Evolutionary conservation across 2,329 filamentous ascomycete genomes (phyloP), one percentile per base, ranked within the genome.

Genomic region (Alternaria conjuncta): DNA sequence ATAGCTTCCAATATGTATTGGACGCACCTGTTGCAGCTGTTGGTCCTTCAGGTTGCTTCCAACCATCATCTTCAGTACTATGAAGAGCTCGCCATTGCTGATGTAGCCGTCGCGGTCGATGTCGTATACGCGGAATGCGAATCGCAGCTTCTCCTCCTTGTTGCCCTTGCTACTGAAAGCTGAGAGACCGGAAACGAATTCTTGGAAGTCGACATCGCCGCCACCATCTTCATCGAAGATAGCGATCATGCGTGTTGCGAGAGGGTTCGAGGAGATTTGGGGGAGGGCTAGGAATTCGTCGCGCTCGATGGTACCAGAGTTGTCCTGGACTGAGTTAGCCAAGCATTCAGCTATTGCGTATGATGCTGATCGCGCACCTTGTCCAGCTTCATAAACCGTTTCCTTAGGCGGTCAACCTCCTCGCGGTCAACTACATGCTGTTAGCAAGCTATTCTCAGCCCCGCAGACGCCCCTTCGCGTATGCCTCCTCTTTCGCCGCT

Each of bases 61-160:
- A 55, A 99, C 96, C 96, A 99, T 99, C 96, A 99, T 99, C 91
- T 99, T 99, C 76, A 99, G 87, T 77, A 99, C 96, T 76, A 99
- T 98, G 82, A 98, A 99, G 55, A 99, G 88, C 85, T 99, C 96
- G 75, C 96, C 96, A 82, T 99, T 99, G 85, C 93, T 97, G 78
- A 99, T 99, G 84, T 92, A 99, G 23, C 96, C 96, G 81, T 99
- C 96, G 64, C 96, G 93, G 82, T 99, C 96, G 77, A 99, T 98
- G 81, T 99, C 96, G 86, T 99, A 99, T 65, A 99, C 96, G 82
- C 97, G 97, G 88, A 99, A 99, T 47, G 96, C 96, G 78, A 99
- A 99, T 58, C 89, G 90, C 69, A 98, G 87, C 86, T 99, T 99
- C 84, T 99, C 95, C 83, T 97, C 94, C 86, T 99, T 98, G 85